Base-by-base conservation (phyloP, 2,329 filamentous ascomycete species). In the Ophiocordyceps camponoti-rufipedis region DNA sequence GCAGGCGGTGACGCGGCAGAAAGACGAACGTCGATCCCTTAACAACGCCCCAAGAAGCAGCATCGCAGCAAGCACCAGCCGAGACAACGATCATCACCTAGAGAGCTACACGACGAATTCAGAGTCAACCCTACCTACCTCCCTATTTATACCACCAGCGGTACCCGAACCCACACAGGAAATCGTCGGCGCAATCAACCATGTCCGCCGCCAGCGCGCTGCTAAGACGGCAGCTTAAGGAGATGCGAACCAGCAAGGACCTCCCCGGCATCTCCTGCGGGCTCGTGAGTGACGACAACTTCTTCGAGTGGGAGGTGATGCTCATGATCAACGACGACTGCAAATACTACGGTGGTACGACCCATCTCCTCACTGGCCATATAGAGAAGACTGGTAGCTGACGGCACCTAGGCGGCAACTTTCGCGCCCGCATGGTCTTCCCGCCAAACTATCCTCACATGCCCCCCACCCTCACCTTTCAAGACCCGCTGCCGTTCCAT, bases 301-400 rank as follows among this genome's bases (percentile, higher is more conserved):
- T 96, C 10, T 95, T 95, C 53, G 84, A 94, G 68, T 98, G 91
- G 91, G 88, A 96, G 63, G 87, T 96, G 18, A 94, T 95, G 84
- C 77, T 98, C 49, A 96, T 98, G 89, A 89, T 96, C 52, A 86
- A 78, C 50, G 88, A 95, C 55, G 87, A 94, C 58, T 88, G 84
- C 65, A 89, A 88, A 65, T 84, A 85, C 63, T 95, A 95, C 56
- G 88, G 88, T 56, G 88, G 88, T 89, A 66, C 48, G 75, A 65
- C 13, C 38, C 28, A 29, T 35, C 44, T 29, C 13, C 44, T 19
- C 41, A 8, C 23, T 35, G 2, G 35, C 9, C 14, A 39, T 10
- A 16, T 4, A 18, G 6, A 19, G 35, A 16, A 16, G 35, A 9
- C 4, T 2, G 9, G 14, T 8, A n/a, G 14, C 35, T 9, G 12